phyloP scores from a whole-genome alignment of 768 basidiomycete species.

The Auricularia heimuer region DNA sequence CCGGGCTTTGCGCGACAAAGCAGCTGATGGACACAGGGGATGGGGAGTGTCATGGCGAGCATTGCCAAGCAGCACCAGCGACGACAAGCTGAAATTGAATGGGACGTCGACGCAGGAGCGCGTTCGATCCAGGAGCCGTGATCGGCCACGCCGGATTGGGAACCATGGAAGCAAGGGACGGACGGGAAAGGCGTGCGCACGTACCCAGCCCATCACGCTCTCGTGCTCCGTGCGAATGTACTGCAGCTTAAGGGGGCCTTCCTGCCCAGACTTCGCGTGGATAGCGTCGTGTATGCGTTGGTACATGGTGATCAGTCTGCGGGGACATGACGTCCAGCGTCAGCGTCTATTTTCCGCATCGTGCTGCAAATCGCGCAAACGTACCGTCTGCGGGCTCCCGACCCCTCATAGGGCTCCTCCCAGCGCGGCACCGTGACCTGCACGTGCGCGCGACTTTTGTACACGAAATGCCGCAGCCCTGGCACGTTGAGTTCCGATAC shows the following conservation, averaged over 20 bases:
- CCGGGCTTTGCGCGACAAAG: too few species aligned
- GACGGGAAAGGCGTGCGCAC: slow-evolving; percentile 18
- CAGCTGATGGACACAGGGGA: too few species aligned
- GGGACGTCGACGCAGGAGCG: background rate
- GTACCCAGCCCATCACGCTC: slow-evolving; percentile 89
- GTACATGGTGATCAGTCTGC: slow-evolving; percentile 76
- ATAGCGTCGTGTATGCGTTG: slow-evolving; percentile 81
- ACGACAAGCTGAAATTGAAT: background rate
- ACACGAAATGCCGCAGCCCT: slow-evolving; percentile 87
- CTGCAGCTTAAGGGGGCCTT: slow-evolving; percentile 71
- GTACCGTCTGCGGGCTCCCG: slow-evolving; percentile 52
- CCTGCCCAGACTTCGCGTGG: slow-evolving; percentile 82
- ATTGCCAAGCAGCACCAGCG: too few species aligned
- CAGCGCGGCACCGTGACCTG: slow-evolving; percentile 82
- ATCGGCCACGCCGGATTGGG: background rate
- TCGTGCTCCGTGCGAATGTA: slow-evolving; percentile 81
- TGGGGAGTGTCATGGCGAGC: too few species aligned
- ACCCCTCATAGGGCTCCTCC: slow-evolving; percentile 71
- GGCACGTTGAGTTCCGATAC: slow-evolving; percentile 76
- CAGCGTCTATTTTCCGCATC: background rate
- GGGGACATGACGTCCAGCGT: background rate
- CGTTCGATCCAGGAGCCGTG: background rate
- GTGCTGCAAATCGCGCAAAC: slow-evolving; percentile 4
- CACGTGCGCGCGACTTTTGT: slow-evolving; percentile 83
- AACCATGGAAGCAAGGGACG: slow-evolving; percentile 7